Percentiles rank a stretch among this genome's conserved stretches.
Conservation (phyloP, 352 stramenopile species). For the Pythium vanterpoolii region DNA sequence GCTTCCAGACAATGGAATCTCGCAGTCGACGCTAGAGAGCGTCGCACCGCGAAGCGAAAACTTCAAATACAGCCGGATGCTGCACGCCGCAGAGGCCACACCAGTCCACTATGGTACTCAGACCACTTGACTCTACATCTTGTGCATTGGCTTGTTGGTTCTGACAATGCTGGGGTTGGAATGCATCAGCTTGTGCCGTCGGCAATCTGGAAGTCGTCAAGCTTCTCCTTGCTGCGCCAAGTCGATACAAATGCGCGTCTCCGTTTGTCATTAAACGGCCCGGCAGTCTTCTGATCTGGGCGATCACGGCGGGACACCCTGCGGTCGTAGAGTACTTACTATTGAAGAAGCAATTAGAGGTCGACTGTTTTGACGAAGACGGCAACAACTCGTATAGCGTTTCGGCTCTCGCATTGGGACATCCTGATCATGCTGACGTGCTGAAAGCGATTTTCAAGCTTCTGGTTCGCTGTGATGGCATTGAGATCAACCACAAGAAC, state of each 20-base stretch:
- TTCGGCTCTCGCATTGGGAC: conserved; percentile 40
- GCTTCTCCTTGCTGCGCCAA: conserved; percentile 37
- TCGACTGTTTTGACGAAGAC: conserved; percentile 67
- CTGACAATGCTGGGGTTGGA: background rate
- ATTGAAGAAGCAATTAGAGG: conserved; percentile 41
- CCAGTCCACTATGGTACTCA: conserved; percentile 55
- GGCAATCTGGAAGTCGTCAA: conserved; percentile 59
- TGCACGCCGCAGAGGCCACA: conserved; percentile 51
- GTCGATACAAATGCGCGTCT: conserved; percentile 11
- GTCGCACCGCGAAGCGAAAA: conserved; percentile 49
- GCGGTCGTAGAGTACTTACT: conserved; percentile 45
- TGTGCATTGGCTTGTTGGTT: background rate
- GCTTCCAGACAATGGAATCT: conserved; percentile 26
- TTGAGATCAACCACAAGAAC: conserved; percentile 77
- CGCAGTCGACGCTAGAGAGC: conserved; percentile 40
- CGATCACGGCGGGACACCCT: conserved; percentile 43
- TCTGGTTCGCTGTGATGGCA: conserved; percentile 22
- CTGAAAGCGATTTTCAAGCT: conserved; percentile 36
- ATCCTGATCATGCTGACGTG: conserved; percentile 1
- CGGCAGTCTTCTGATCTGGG: conserved; percentile 64
- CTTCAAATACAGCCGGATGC: conserved; percentile 52
- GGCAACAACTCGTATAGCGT: conserved; percentile 65
- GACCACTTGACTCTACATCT: background rate
- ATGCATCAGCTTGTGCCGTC: conserved; percentile 34
- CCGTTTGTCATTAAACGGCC: conserved; percentile 24